Evolutionary conservation across 2,329 filamentous ascomycete genomes (phyloP).

Genomic region (Geosmithia flava): DNA sequence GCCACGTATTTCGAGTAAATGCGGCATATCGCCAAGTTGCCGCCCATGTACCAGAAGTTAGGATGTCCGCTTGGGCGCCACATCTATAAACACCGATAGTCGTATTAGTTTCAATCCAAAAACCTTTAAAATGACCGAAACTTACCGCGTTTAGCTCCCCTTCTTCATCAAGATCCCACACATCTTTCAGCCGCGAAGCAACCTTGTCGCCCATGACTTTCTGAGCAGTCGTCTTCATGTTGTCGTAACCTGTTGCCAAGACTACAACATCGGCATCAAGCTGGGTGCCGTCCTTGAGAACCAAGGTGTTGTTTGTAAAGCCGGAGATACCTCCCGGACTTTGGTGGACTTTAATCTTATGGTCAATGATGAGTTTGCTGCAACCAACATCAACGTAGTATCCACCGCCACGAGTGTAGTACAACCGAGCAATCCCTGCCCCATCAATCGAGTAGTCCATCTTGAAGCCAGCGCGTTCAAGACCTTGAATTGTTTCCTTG

Average conservation of each 20-base stretch:
- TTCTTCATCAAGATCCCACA: conserved; percentile 25
- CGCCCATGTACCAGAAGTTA: conserved; percentile 24
- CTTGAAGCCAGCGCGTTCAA: conserved; percentile 47
- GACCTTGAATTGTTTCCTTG: conserved; percentile 22
- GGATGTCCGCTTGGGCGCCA: conserved; percentile 24
- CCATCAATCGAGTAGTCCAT: conserved; percentile 44
- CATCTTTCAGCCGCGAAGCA: conserved; percentile 16
- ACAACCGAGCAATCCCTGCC: conserved; percentile 47
- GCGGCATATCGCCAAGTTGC: conserved; percentile 19
- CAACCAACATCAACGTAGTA: conserved; percentile 61
- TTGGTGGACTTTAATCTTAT: conserved; percentile 12
- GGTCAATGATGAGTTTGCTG: conserved; percentile 47
- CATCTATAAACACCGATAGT: conserved; percentile 11
- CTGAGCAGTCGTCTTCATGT: conserved; percentile 19
- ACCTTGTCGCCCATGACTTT: conserved; percentile 22
- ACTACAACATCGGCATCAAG: conserved; percentile 27
- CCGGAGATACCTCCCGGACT: conserved; percentile 15
- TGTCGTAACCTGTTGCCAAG: conserved; percentile 27
- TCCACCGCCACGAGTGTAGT: conserved; percentile 52
- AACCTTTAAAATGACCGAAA: neutral
- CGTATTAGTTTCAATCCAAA: neutral
- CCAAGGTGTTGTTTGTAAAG: conserved; percentile 12
- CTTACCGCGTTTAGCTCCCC: conserved; percentile 12
- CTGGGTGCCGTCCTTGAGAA: conserved; percentile 18
- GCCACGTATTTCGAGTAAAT: conserved; percentile 22